phyloP scores from a whole-genome alignment of 2,329 filamentous ascomycete genomes.

The Sporothrix curviconia region DNA sequence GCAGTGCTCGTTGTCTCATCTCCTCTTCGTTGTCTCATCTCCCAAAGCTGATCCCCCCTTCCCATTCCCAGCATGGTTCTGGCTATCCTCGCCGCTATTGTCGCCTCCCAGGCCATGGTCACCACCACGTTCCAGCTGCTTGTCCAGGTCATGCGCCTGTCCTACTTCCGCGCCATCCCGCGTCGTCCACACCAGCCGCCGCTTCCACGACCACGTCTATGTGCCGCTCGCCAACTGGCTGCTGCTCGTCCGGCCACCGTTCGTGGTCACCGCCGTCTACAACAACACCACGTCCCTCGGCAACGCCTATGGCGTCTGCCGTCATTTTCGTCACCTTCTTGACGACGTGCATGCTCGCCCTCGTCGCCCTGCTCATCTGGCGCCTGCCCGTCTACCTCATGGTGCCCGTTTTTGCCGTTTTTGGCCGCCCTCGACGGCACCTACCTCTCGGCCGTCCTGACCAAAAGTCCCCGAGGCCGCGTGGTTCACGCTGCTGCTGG shows the following conservation, averaged over 20 bases:
- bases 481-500: slow-evolving; percentile 68
- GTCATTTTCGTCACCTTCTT: slow-evolving; percentile 77
- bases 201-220: slow-evolving; percentile 69
- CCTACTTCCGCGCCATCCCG: slow-evolving; percentile 71
- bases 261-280: slow-evolving; percentile 66
- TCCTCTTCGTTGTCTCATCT: background rate
- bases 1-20: no score
- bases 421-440: slow-evolving; percentile 62
- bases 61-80: slow-evolving; percentile 55
- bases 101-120: slow-evolving; percentile 73
- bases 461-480: slow-evolving; percentile 69
- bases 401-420: slow-evolving; percentile 53
- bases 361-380: slow-evolving; percentile 70
- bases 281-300: slow-evolving; percentile 66
- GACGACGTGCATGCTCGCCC: slow-evolving; percentile 65
- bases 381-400: slow-evolving; percentile 55
- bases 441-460: slow-evolving; percentile 63
- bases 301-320: slow-evolving; percentile 70
- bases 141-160: slow-evolving; percentile 63
- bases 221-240: slow-evolving; percentile 72
- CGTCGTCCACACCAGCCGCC: slow-evolving; percentile 63
- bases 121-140: slow-evolving; percentile 65
- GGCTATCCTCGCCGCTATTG: slow-evolving; percentile 63
- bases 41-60: background rate
- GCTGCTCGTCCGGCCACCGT: slow-evolving; percentile 68